phyloP scores from a whole-genome alignment of 768 basidiomycete genomes.

The Agaricus sinodeliciosus region DNA sequence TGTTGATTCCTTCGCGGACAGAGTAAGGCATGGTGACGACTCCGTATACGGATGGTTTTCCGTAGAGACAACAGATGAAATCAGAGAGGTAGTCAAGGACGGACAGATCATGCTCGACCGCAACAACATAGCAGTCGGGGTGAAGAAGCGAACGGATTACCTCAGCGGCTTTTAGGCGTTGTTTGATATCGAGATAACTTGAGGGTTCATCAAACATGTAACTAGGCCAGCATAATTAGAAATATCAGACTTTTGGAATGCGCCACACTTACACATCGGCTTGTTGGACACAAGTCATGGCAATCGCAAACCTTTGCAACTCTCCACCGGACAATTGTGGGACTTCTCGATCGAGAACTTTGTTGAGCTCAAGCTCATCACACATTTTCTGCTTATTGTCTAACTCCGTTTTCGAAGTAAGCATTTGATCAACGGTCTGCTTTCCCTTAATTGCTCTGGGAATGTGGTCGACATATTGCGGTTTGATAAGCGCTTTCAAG shows the following conservation, averaged over 20 bases:
- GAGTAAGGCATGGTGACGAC: conserved; percentile 99
- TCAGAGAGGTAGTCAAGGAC: conserved; percentile 98
- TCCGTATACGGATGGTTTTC: conserved; percentile 95
- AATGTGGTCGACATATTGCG: conserved; percentile 99
- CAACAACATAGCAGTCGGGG: conserved; percentile 87
- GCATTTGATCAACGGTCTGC: conserved; percentile 85
- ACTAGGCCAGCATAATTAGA: conserved; percentile 28
- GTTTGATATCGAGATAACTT: conserved; percentile 94
- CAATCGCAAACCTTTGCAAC: conserved; percentile 96
- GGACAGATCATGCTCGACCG: conserved; percentile 98
- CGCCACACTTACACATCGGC: conserved; percentile 80
- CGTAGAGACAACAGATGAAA: conserved; percentile 96
- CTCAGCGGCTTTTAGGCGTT: conserved; percentile 90
- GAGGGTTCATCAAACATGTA: conserved; percentile 99
- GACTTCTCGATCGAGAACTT: conserved; percentile 82
- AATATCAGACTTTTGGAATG: not conserved
- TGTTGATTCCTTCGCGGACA: conserved; percentile 99
- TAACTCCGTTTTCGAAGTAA: conserved; percentile 82
- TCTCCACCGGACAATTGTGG: conserved; percentile 91
- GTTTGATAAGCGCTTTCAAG: conserved; percentile 97
- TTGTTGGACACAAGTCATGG: conserved; percentile 90
- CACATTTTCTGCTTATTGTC: conserved; percentile 87
- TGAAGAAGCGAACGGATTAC: conserved; percentile 85
- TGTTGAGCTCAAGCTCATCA: conserved; percentile 80
- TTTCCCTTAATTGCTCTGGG: conserved; percentile 90